These are phyloP conservation scores for Lachnellula suecica DNA, from an alignment of 2,329 filamentous ascomycete species.

Conservation along the genomic window DNA sequence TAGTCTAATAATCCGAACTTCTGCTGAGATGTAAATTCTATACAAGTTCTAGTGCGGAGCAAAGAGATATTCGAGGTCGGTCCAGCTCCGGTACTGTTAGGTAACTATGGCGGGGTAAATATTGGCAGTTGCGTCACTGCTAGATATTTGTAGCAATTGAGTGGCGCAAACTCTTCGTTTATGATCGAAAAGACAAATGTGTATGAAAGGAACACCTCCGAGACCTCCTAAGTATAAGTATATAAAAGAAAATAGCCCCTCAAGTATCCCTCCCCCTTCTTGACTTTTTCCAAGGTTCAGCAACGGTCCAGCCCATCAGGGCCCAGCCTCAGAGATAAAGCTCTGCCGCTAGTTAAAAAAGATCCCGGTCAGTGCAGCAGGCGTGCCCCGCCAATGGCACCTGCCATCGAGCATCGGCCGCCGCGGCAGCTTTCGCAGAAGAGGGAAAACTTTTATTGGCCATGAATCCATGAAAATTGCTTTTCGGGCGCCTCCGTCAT, in stretches of 20 bases:
- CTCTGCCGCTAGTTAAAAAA: slow-evolving; percentile 1
- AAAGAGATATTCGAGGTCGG: neutral
- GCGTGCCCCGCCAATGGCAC: neutral
- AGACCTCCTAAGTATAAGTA: neutral
- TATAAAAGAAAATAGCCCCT: neutral
- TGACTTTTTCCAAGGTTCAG: too few relatives aligned
- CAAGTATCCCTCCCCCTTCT: neutral
- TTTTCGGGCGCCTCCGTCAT: slow-evolving; percentile 6
- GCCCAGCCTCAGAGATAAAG: neutral
- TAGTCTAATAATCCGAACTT: neutral
- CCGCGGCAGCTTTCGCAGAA: neutral
- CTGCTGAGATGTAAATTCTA: too few relatives aligned
- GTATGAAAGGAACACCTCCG: too few relatives aligned
- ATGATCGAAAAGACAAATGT: neutral
- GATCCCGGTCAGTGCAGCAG: neutral
- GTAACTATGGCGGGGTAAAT: neutral
- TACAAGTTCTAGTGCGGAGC: too few relatives aligned
- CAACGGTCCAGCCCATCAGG: too few relatives aligned
- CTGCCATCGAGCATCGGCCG: neutral
- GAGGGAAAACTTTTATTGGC: neutral
- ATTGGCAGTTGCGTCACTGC: neutral
- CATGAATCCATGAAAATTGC: slow-evolving; percentile 1
- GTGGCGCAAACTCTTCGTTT: neutral
- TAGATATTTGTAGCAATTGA: neutral
- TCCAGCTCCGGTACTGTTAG: too few relatives aligned